Percentiles rank a stretch among this genome's conserved stretches.
Conservation (phyloP, 163 green algal genomes). For the Coccomyxa subellipsoidea region DNA sequence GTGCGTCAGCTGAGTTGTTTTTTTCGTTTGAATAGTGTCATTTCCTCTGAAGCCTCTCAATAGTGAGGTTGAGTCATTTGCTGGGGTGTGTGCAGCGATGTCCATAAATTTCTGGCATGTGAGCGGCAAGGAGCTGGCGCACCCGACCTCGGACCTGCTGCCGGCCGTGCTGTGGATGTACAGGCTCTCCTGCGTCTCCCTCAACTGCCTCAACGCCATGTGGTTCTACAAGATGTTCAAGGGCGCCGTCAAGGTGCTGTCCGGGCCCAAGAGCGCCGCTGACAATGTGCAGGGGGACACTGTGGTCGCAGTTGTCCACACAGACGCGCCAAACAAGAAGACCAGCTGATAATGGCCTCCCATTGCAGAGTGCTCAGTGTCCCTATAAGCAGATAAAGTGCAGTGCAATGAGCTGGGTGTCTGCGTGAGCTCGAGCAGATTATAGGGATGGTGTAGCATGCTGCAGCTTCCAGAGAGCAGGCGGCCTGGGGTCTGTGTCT, state of each 20-base stretch:
- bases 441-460: too few species aligned
- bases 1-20: too few species aligned
- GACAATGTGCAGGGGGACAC: neutral
- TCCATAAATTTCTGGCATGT: constrained; percentile 33
- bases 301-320: neutral
- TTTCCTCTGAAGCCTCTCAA: too few species aligned
- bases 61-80: too few species aligned
- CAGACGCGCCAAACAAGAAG: neutral
- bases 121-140: constrained; percentile 28
- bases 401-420: too few species aligned
- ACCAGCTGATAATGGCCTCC: neutral
- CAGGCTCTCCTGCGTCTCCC: constrained; percentile 13
- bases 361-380: neutral
- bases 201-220: constrained; percentile 30
- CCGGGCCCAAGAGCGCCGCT: neutral
- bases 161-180: constrained; percentile 33
- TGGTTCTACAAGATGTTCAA: constrained; percentile 22
- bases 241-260: constrained; percentile 8
- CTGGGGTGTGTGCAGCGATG: constrained; percentile 14
- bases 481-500: too few species aligned
- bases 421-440: too few species aligned
- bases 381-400: too few species aligned
- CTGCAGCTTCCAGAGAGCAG: too few species aligned
- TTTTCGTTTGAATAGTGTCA: too few species aligned
- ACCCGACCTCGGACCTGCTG: constrained; percentile 2